Conservation (phyloP, 148 eudicot species). For the Silene conica region DNA sequence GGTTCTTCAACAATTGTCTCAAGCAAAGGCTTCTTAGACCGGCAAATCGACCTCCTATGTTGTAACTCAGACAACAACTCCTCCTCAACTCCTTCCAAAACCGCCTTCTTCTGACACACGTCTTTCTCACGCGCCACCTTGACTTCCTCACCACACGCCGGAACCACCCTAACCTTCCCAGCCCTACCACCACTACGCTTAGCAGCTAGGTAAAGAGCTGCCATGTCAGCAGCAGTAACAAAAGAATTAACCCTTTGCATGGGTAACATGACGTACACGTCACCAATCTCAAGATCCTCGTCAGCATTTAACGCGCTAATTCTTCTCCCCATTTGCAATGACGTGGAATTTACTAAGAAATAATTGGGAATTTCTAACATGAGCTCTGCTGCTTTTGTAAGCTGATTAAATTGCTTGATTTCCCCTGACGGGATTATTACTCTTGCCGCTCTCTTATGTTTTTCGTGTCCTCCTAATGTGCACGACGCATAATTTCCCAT, state of each 20-base stretch:
- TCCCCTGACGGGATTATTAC: constrained; percentile 74
- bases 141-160: constrained; percentile 28
- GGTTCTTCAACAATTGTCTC: constrained; percentile 93
- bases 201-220: constrained; percentile 51
- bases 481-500: constrained; percentile 92
- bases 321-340: constrained; percentile 50
- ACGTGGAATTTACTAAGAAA: constrained; percentile 51
- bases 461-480: constrained; percentile 29
- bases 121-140: constrained; percentile 14
- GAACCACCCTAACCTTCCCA: constrained; percentile 48
- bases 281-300: constrained; percentile 62
- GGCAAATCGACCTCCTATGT: constrained; percentile 47
- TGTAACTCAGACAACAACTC: constrained; percentile 51
- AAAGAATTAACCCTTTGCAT: constrained; percentile 67
- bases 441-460: constrained; percentile 30
- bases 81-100: constrained; percentile 46
- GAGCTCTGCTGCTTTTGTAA: constrained; percentile 65
- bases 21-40: constrained; percentile 84
- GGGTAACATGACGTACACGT: constrained; percentile 58
- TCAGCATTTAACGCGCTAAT: constrained; percentile 73
- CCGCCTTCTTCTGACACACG: background rate
- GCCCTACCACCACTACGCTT: constrained; percentile 24
- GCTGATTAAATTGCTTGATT: constrained; percentile 43
- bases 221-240: constrained; percentile 68
- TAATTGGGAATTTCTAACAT: constrained; percentile 69